These are phyloP conservation scores for Wallacemonas rigidus DNA, from an alignment of 208 protist genomes.

Conservation along the genomic window DNA sequence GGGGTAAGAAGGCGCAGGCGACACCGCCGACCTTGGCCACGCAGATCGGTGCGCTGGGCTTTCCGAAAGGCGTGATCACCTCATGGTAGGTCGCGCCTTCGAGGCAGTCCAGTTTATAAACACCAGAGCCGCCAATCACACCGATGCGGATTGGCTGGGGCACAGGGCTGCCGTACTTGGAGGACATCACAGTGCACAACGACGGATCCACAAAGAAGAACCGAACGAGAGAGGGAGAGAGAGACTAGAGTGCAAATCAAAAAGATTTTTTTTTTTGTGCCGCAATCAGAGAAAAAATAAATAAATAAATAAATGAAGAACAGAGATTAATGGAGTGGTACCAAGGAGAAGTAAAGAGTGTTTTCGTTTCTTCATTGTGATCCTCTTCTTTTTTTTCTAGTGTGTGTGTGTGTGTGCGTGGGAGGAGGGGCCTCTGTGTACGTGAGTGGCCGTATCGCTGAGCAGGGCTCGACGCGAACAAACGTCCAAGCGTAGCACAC, in stretches of 20 bases:
- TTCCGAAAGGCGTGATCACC: conserved; percentile 88
- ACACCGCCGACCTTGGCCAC: conserved; percentile 64
- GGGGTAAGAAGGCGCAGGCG: conserved; percentile 83
- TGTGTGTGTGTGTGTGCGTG: no score
- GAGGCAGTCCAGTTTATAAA: conserved; percentile 78
- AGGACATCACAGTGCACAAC: conserved; percentile 3
- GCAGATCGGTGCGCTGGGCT: conserved; percentile 60
- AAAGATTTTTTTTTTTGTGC: no score
- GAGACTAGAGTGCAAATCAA: no score
- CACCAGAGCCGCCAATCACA: conserved; percentile 89
- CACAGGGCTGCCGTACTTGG: conserved; percentile 59
- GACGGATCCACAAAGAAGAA: neutral
- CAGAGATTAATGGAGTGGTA: no score
- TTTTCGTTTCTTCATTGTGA: no score
- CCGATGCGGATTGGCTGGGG: conserved; percentile 48
- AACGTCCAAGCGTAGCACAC: no score
- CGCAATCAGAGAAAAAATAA: neutral
- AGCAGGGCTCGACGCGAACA: no score
- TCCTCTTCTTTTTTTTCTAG: no score
- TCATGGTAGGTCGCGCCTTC: conserved; percentile 50
- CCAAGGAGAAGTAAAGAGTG: no score
- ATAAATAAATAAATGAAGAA: neutral
- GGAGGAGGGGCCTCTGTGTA: no score
- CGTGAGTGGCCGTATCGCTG: no score
- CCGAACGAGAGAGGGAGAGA: no score